phyloP scores from a whole-genome alignment of 1,139 yeast species.

The Taphrina confusa region DNA sequence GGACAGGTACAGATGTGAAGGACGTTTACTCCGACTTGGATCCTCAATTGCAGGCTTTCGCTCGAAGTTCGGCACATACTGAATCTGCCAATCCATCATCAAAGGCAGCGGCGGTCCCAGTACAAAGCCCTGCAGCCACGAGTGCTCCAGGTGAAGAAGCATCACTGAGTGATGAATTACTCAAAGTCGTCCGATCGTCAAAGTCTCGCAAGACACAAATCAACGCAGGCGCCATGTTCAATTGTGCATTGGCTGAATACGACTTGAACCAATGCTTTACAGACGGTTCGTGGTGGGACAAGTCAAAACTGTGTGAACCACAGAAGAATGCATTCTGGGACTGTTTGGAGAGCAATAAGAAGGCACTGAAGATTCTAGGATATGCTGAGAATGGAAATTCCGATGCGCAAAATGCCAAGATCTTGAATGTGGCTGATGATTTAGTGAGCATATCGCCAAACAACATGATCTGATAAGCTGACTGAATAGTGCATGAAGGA shows the following conservation, averaged over 20 bases:
- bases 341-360: constrained; percentile 23
- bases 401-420: constrained; percentile 11
- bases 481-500: not conserved
- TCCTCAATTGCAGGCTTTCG: constrained; percentile 24
- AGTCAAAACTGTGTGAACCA: constrained; percentile 23
- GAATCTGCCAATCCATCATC: not conserved
- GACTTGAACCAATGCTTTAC: constrained; percentile 29
- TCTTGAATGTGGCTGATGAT: constrained; percentile 21
- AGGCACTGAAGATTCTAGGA: constrained; percentile 12
- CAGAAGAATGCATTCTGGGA: constrained; percentile 29
- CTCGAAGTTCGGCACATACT: not conserved
- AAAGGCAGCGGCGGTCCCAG: not conserved
- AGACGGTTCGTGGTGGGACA: constrained; percentile 33
- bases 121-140: not conserved
- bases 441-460: not conserved
- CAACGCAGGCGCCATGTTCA: constrained; percentile 31
- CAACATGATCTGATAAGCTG: too few relatives aligned
- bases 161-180: constrained; percentile 1
- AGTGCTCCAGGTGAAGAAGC: not conserved
- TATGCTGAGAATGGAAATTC: constrained; percentile 20
- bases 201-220: constrained; percentile 22
- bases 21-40: constrained; percentile 23
- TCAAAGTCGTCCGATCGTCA: not conserved
- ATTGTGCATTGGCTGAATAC: constrained; percentile 29
- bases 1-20: not conserved